These are phyloP conservation scores for Botrytis sinoallii DNA, from an alignment of 2,329 filamentous ascomycete species.

Conservation along the genomic window DNA sequence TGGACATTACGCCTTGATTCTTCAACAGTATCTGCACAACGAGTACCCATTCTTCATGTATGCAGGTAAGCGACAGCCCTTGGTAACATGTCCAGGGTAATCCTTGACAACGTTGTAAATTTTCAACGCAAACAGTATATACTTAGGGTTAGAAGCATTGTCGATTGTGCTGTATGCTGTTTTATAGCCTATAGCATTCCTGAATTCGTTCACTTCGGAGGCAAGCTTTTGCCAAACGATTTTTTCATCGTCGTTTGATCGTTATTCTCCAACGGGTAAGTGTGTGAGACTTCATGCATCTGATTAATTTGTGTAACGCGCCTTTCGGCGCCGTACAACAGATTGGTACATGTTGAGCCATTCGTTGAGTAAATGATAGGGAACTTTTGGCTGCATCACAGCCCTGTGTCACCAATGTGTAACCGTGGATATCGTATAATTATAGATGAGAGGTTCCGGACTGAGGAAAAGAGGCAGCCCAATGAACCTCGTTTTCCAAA, in stretches of 20 bases:
- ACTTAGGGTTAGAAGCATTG: background rate
- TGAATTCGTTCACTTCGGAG: background rate
- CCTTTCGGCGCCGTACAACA: background rate
- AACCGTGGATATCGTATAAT: background rate
- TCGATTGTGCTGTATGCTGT: background rate
- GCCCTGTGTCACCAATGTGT: background rate
- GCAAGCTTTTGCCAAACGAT: background rate
- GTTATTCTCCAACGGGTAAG: background rate
- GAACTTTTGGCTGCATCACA: background rate
- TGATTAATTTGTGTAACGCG: background rate
- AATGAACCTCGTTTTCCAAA: background rate
- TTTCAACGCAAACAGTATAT: background rate
- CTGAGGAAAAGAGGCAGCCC: background rate
- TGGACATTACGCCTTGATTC: background rate
- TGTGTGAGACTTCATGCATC: conserved; percentile 3
- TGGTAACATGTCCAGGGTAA: background rate
- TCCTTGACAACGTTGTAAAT: background rate
- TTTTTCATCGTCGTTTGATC: too few species aligned
- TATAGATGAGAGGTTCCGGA: background rate
- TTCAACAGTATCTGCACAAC: background rate
- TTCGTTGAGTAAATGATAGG: background rate
- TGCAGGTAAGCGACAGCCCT: background rate
- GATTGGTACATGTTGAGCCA: background rate
- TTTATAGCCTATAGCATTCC: background rate
- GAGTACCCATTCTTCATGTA: background rate